Percentiles rank a stretch among this genome's conserved stretches.
phyloP scores from a whole-genome alignment of 805 yeast genomes.

The Metschnikowia peoriensis region DNA sequence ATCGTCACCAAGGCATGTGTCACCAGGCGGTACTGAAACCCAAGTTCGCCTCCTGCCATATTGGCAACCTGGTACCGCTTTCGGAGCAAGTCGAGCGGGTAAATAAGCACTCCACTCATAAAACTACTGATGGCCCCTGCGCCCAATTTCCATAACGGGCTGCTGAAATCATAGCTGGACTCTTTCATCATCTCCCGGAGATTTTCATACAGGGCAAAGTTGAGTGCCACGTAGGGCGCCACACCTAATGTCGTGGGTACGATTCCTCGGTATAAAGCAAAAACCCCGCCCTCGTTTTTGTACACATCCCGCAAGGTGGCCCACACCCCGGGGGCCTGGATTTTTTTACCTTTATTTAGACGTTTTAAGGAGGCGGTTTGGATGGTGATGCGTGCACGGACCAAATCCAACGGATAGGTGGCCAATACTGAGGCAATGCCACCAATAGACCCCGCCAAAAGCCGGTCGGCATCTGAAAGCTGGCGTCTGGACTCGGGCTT shows the following conservation, averaged over 20 bases:
- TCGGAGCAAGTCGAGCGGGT: constrained; percentile 87
- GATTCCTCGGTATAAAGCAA: constrained; percentile 79
- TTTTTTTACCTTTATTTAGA: constrained; percentile 44
- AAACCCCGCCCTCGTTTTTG: constrained; percentile 74
- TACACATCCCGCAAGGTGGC: constrained; percentile 58
- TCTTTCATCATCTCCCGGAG: constrained; percentile 55
- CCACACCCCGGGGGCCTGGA: constrained; percentile 70
- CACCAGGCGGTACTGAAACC: constrained; percentile 78
- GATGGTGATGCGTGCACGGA: constrained; percentile 83
- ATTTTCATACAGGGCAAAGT: constrained; percentile 86
- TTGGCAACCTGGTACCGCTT: constrained; percentile 89
- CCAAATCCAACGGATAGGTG: constrained; percentile 90
- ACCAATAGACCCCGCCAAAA: constrained; percentile 75
- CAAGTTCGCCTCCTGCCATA: constrained; percentile 74
- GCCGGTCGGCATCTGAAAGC: constrained; percentile 54
- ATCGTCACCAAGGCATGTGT: constrained; percentile 71
- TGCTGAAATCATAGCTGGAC: constrained; percentile 33
- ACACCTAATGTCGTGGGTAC: constrained; percentile 92
- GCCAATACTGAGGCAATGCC: constrained; percentile 77
- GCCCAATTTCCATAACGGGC: constrained; percentile 55
- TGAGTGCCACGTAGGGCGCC: constrained; percentile 93
- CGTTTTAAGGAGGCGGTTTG: constrained; percentile 72
- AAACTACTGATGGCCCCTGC: constrained; percentile 90
- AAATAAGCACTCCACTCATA: constrained; percentile 83
- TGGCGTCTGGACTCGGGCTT: constrained; percentile 27